Conservation (phyloP, 768 basidiomycete genomes). For the Suillus sp. region DNA sequence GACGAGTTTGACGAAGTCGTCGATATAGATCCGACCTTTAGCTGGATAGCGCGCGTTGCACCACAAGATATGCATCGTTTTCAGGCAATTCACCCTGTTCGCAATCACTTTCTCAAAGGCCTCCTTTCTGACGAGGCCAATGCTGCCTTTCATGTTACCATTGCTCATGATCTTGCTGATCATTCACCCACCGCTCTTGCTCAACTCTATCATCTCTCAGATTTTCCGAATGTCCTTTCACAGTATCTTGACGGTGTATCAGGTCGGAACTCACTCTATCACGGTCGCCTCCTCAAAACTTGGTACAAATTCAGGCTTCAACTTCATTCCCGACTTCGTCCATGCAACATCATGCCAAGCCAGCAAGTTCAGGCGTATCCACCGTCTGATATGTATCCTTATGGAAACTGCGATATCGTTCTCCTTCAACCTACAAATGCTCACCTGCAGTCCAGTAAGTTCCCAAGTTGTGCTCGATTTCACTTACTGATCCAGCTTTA, state of each 20-base stretch:
- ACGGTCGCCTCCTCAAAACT: background rate
- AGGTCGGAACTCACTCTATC: slow-evolving; percentile 31
- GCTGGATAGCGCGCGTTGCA: too few species aligned
- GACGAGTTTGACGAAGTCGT: too few species aligned
- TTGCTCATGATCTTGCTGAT: background rate
- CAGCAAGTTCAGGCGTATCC: background rate
- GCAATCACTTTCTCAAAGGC: slow-evolving; percentile 24
- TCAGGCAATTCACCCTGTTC: too few species aligned
- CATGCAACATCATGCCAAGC: background rate
- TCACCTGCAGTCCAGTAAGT: background rate
- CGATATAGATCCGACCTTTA: too few species aligned
- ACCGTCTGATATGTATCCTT: slow-evolving; percentile 15
- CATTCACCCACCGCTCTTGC: background rate
- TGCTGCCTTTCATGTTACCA: slow-evolving; percentile 23
- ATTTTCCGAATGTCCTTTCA: background rate
- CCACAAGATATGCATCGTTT: too few species aligned
- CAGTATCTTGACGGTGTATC: slow-evolving; percentile 26
- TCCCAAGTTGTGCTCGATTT: background rate
- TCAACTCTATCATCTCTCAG: background rate
- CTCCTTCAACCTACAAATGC: background rate
- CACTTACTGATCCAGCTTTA: background rate
- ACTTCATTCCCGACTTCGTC: background rate
- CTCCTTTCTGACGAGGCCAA: slow-evolving; percentile 6
- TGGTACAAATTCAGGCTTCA: background rate
- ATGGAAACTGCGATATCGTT: slow-evolving; percentile 25